Percentiles rank a stretch among this genome's conserved stretches.
These are phyloP conservation scores for Ceratocystis variospora DNA, from an alignment of 2,329 filamentous ascomycete genomes.

Conservation along the genomic window DNA sequence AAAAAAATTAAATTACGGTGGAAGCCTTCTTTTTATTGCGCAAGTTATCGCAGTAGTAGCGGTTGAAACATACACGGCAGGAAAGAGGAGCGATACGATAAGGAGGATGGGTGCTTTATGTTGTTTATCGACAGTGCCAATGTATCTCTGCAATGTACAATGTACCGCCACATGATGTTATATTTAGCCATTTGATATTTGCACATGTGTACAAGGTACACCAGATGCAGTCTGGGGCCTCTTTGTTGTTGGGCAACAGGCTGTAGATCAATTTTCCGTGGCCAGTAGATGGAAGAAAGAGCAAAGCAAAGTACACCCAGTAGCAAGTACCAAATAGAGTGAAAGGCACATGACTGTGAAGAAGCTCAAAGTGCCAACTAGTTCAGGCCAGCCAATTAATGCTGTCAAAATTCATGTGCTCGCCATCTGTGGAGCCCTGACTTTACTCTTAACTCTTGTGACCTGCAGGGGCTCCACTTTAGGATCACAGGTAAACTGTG, in stretches of 20 bases:
- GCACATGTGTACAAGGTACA: not conserved
- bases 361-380: too few relatives aligned
- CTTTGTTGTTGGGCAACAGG: not conserved
- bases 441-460: not conserved
- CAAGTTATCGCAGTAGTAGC: not conserved
- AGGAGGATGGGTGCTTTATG: not conserved
- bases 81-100: not conserved
- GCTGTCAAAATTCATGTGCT: too few relatives aligned
- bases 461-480: conserved; percentile 1
- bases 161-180: not conserved
- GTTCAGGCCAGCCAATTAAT: not conserved
- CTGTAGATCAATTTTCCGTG: not conserved
- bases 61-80: not conserved
- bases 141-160: not conserved
- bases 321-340: not conserved
- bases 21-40: not conserved
- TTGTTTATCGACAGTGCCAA: not conserved
- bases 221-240: too few relatives aligned
- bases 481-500: not conserved
- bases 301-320: not conserved
- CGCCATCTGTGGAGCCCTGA: not conserved
- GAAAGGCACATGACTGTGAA: not conserved
- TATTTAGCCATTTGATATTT: not conserved
- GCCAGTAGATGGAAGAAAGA: not conserved
- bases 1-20: not conserved